phyloP scores from a whole-genome alignment of 2,329 filamentous ascomycete genomes.

The Verticillium klebahnii region DNA sequence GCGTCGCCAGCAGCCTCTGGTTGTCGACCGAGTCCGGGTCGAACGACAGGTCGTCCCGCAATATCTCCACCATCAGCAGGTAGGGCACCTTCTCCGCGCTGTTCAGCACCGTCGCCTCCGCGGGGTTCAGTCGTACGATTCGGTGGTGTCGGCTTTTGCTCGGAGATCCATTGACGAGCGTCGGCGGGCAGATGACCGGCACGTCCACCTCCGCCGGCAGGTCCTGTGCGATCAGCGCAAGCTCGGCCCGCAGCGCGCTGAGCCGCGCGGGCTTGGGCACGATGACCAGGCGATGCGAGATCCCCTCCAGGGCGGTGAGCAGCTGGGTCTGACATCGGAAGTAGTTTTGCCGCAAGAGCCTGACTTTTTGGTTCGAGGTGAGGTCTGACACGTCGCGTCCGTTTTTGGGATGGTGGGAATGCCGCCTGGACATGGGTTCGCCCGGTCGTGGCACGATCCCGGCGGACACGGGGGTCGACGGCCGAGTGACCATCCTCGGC shows the following conservation, averaged over 20 bases:
- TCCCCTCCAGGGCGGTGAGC: conserved; percentile 73
- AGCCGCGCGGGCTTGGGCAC: conserved; percentile 78
- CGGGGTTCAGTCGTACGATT: conserved; percentile 77
- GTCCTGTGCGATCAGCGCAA: conserved; percentile 76
- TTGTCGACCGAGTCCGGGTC: conserved; percentile 72
- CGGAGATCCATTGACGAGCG: conserved; percentile 66
- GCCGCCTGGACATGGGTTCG: conserved; percentile 50
- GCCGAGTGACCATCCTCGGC: conserved; percentile 45
- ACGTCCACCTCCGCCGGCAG: conserved; percentile 81
- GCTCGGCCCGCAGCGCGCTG: conserved; percentile 74
- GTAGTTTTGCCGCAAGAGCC: conserved; percentile 73
- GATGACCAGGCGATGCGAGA: conserved; percentile 77
- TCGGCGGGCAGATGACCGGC: conserved; percentile 74
- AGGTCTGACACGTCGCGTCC: conserved; percentile 57
- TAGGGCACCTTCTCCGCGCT: conserved; percentile 85
- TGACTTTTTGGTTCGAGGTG: conserved; percentile 62
- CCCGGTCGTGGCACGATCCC: conserved; percentile 38
- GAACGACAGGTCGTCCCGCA: conserved; percentile 79
- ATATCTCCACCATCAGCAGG: conserved; percentile 76
- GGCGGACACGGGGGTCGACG: conserved; percentile 54
- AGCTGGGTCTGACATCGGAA: conserved; percentile 80
- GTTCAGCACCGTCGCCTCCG: conserved; percentile 79
- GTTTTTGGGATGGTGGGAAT: conserved; percentile 57
- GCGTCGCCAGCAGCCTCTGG: conserved; percentile 53
- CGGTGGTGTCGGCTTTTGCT: conserved; percentile 75